Evolutionary conservation across 306 rosid species (phyloP), one percentile per base, ranked within the genome.

Genomic region (Malus orientalis): DNA sequence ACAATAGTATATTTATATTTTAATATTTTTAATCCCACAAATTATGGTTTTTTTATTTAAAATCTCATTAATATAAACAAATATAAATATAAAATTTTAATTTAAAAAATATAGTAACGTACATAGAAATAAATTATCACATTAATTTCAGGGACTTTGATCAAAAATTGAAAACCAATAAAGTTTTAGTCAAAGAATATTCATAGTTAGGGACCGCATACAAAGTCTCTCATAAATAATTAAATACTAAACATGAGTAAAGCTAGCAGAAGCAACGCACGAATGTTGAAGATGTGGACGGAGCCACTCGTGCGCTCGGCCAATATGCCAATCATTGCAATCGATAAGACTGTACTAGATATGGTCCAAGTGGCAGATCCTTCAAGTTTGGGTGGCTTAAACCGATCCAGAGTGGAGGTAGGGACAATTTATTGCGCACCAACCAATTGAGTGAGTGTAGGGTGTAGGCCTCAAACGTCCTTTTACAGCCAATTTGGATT

Each of bases 291-390:
- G 44, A 59, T 5, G 20, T 12, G 27, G 23, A 20, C 9, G 53
- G 19, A 12, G 82, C 75, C 68, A 81, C 84, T 80, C 97, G 94
- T 91, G 94, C 87, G 91, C 91, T 81, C 80, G 70, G 65, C 58
- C 83, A 81, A 57, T 72, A 69, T 66, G 67, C 82, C 84, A 89
- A 89, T 89, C 45, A 88, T 91, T 89, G 86, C 88, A 1, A 22
- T 38, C 75, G 79, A 78, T 29, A 78, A 63, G 83, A 82, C 33
- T 58, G 75, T 58, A 13, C 72, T 36, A 45, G 79, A 74, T 2
- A 25, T 10, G 27, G 11, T 75, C 80, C 85, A 78, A 86, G 58
- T 80, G 90, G 74, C 55, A 25, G 40, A 67, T 49, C 60, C 70
- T 68, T 66, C 88, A 87, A 86, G 92, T 87, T 87, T 84, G 86